These are phyloP conservation scores for Craterostigma plantagineum DNA, from an alignment of 257 asterid genomes.

Conservation along the genomic window DNA sequence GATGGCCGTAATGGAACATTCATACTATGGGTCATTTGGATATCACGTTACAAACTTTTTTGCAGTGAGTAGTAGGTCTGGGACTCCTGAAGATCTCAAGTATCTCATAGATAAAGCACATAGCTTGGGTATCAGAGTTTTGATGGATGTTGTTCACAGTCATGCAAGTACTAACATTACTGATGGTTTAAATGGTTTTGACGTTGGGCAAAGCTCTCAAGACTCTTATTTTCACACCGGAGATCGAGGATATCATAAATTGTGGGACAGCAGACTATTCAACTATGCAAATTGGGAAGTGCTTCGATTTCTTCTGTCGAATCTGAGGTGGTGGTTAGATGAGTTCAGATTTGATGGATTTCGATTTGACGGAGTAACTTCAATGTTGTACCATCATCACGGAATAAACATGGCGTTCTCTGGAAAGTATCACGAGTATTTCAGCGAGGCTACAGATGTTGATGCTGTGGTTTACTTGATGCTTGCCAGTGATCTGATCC, in stretches of 20 bases:
- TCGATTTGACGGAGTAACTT: slow-evolving; percentile 93
- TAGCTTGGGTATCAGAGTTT: slow-evolving; percentile 64
- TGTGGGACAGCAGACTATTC: slow-evolving; percentile 91
- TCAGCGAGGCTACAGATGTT: slow-evolving; percentile 72
- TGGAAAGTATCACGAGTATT: slow-evolving; percentile 73
- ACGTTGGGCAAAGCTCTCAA: slow-evolving; percentile 79
- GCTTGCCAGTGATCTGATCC: slow-evolving; percentile 81
- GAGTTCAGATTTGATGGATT: slow-evolving; percentile 90
- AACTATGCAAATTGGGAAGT: slow-evolving; percentile 95
- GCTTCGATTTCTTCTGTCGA: slow-evolving; percentile 87
- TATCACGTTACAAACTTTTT: slow-evolving; percentile 90
- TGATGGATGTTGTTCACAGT: slow-evolving; percentile 97
- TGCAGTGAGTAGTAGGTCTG: slow-evolving; percentile 86
- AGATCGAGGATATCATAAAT: slow-evolving; percentile 68
- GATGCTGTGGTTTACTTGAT: slow-evolving; percentile 85
- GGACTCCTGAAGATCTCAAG: slow-evolving; percentile 94
- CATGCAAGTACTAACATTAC: slow-evolving; percentile 76
- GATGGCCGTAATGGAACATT: slow-evolving; percentile 98
- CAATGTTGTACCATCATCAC: slow-evolving; percentile 93
- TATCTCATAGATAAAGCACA: slow-evolving; percentile 92
- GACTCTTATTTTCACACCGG: slow-evolving; percentile 89
- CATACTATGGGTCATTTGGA: slow-evolving; percentile 89
- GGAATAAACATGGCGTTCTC: slow-evolving; percentile 71
- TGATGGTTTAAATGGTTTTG: slow-evolving; percentile 92
- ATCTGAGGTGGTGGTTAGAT: slow-evolving; percentile 93